Conservation (phyloP, 1,139 yeast species). For the Pichia sp. region DNA sequence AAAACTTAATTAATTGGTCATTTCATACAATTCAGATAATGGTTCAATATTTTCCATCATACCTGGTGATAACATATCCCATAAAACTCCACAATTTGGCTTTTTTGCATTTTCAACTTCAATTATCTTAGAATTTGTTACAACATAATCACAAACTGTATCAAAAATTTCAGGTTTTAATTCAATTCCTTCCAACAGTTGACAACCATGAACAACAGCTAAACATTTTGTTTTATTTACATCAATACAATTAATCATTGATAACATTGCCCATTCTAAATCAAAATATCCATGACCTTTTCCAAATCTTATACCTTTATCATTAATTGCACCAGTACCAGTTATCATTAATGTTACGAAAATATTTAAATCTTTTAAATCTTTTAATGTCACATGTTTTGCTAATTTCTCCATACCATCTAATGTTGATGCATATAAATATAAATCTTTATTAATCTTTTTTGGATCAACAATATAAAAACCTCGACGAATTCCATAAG, state of each 20-base stretch:
- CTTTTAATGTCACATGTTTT: constrained; percentile 17
- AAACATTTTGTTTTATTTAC: constrained; percentile 20
- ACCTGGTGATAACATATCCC: constrained; percentile 24
- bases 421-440: constrained; percentile 25
- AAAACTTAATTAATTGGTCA: not conserved
- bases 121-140: constrained; percentile 22
- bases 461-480: constrained; percentile 24
- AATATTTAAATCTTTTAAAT: constrained; percentile 16
- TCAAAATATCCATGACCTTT: constrained; percentile 30
- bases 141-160: constrained; percentile 27
- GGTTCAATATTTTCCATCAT: constrained; percentile 28
- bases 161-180: constrained; percentile 27
- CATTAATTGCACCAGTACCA: constrained; percentile 29
- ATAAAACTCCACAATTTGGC: constrained; percentile 26
- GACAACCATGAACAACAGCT: constrained; percentile 28
- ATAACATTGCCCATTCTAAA: constrained; percentile 29
- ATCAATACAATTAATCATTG: constrained; percentile 21
- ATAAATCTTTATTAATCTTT: constrained; percentile 17
- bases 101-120: constrained; percentile 18
- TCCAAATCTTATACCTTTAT: constrained; percentile 27
- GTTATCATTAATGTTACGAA: constrained; percentile 23
- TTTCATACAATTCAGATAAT: constrained; percentile 17
- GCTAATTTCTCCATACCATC: constrained; percentile 28
- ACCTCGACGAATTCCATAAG: constrained; percentile 27
- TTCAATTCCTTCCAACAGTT: constrained; percentile 21